Percentiles rank a stretch among this genome's conserved stretches.
Evolutionary conservation across 306 rosid species (phyloP).

Genomic region (Canavalia ensiformis): DNA sequence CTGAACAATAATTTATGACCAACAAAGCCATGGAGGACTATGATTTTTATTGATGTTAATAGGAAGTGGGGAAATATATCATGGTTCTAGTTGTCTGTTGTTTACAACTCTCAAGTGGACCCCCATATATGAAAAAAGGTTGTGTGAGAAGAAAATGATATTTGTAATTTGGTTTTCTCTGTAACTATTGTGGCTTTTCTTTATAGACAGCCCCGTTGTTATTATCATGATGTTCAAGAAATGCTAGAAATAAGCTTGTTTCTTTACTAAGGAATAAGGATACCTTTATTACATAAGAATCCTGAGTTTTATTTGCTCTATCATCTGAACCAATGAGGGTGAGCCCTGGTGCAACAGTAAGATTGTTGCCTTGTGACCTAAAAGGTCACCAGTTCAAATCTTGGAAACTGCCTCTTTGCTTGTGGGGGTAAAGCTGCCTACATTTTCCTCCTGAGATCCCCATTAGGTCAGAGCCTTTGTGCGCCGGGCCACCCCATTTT

Average conservation of each 20-base stretch:
- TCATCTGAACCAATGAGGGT: slow-evolving; percentile 5
- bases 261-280: neutral
- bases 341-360: neutral
- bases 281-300: slow-evolving; percentile 28
- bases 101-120: neutral
- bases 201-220: neutral
- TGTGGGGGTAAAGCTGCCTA: neutral
- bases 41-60: neutral
- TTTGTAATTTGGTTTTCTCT: slow-evolving; percentile 27
- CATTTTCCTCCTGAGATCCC: neutral
- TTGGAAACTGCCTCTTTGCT: neutral
- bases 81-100: slow-evolving; percentile 12
- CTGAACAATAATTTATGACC: neutral
- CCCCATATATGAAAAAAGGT: neutral
- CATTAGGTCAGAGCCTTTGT: neutral
- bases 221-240: slow-evolving; percentile 13
- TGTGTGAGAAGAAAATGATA: neutral
- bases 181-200: neutral
- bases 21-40: neutral
- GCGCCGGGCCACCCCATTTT: neutral
- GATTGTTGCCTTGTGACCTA: slow-evolving; percentile 8
- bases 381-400: neutral
- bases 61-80: slow-evolving; percentile 28
- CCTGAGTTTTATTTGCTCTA: slow-evolving; percentile 34
- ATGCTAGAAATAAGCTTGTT: slow-evolving; percentile 6